Evolutionary conservation across 805 yeast genomes (phyloP).

Genomic region (Kazachstania taianensis): DNA sequence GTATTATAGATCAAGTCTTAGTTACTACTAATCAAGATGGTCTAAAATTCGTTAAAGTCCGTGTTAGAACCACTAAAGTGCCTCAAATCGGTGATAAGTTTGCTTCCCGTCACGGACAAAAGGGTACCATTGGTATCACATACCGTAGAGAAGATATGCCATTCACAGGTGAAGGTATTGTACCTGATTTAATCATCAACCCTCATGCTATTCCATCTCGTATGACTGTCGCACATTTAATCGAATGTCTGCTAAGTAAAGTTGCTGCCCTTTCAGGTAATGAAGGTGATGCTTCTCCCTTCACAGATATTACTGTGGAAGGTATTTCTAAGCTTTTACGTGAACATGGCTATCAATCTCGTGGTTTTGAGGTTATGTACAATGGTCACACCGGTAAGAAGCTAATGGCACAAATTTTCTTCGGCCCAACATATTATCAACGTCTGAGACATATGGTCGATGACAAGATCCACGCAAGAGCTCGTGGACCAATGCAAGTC

Average conservation of each 20-base stretch:
- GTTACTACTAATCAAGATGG: constrained; percentile 98
- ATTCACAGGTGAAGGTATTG: constrained; percentile 87
- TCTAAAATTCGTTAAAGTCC: constrained; percentile 89
- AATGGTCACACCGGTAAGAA: constrained; percentile 98
- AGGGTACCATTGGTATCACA: constrained; percentile 99
- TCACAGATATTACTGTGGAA: constrained; percentile 96
- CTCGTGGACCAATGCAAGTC: constrained; percentile 97
- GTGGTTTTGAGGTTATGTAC: constrained; percentile 98
- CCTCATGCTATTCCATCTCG: constrained; percentile 99
- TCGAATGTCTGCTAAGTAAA: constrained; percentile 92
- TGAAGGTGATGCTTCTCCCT: constrained; percentile 99
- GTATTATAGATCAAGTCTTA: constrained; percentile 96
- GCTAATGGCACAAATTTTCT: constrained; percentile 94
- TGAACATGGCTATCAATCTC: constrained; percentile 93
- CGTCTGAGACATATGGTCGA: constrained; percentile 99
- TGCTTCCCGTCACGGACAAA: constrained; percentile 99
- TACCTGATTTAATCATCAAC: constrained; percentile 93
- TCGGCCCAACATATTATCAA: constrained; percentile 99
- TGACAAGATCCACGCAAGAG: constrained; percentile 97
- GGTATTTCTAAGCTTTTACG: constrained; percentile 86
- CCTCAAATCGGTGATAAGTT: constrained; percentile 99
- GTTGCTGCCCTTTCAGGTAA: constrained; percentile 90
- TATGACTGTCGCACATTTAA: constrained; percentile 99
- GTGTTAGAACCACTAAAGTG: constrained; percentile 97
- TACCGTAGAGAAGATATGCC: constrained; percentile 99